Evolutionary conservation across 164 flowering plant genomes (phyloP).

Genomic region (Berberis thunbergii): DNA sequence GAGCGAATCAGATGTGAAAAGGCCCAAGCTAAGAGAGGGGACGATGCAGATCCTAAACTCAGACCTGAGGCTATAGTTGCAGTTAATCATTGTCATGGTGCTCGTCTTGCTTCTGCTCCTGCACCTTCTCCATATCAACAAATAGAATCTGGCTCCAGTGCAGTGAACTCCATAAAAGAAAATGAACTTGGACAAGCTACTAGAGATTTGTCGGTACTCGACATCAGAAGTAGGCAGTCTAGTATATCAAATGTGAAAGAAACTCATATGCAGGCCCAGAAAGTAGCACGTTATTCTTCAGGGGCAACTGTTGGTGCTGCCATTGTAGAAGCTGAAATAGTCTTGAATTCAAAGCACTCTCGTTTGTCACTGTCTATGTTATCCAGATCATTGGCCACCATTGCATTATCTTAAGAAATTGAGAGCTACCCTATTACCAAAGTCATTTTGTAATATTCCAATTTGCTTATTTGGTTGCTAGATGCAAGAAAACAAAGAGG

Average conservation of each 20-base stretch:
- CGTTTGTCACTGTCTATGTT: background rate
- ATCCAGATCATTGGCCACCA: background rate
- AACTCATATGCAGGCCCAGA: slow-evolving; percentile 27
- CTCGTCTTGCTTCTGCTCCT: slow-evolving; percentile 82
- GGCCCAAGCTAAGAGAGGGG: slow-evolving; percentile 62
- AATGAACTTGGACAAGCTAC: slow-evolving; percentile 16
- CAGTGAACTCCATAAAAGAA: slow-evolving; percentile 14
- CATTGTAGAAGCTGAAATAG: slow-evolving; percentile 85
- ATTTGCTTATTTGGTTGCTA: slow-evolving; percentile 13
- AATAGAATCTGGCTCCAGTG: slow-evolving; percentile 9
- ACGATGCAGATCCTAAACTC: slow-evolving; percentile 61
- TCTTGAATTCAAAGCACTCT: slow-evolving; percentile 75
- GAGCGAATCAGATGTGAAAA: slow-evolving; percentile 79
- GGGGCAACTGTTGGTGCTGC: slow-evolving; percentile 84
- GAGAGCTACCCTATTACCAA: no score
- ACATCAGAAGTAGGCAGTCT: slow-evolving; percentile 17
- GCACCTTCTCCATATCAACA: slow-evolving; percentile 61
- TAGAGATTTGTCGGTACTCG: slow-evolving; percentile 14
- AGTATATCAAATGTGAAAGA: slow-evolving; percentile 18
- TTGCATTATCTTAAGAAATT: no score
- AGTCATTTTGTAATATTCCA: background rate
- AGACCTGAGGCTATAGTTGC: slow-evolving; percentile 59
- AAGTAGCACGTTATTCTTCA: slow-evolving; percentile 49
- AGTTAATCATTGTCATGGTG: slow-evolving; percentile 63
- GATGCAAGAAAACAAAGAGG: slow-evolving; percentile 73